Evolutionary conservation across 495 filamentous ascomycete genomes (phyloP).

Genomic region (Parmelia sp.): DNA sequence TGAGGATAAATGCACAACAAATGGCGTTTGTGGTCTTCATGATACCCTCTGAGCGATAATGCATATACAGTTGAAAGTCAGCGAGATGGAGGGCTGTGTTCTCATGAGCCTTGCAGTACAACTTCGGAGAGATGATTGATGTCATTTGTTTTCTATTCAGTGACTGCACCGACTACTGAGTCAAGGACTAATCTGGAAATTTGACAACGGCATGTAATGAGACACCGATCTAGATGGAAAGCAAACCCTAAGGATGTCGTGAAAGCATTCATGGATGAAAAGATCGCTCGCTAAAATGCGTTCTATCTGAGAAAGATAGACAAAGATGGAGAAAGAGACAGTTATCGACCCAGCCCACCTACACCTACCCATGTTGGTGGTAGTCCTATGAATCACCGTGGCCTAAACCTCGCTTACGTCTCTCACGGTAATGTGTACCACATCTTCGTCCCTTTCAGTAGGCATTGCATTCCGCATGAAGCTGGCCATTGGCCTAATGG

Average conservation of each 20-base stretch:
- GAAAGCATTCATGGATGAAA: neutral
- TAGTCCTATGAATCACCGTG: neutral
- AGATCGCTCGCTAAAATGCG: neutral
- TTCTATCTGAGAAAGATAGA: too few species aligned
- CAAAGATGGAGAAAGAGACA: neutral
- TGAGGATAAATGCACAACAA: neutral
- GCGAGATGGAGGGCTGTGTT: neutral
- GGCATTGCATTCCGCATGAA: conserved; percentile 22
- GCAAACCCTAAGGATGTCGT: neutral
- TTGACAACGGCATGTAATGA: too few species aligned
- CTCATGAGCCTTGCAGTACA: neutral
- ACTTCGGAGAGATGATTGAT: neutral
- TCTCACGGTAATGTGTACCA: conserved; percentile 20
- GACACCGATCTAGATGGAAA: neutral
- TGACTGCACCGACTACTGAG: neutral
- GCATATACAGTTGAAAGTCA: neutral
- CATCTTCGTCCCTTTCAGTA: conserved; percentile 15
- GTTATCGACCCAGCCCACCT: neutral
- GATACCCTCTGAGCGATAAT: conserved; percentile 5
- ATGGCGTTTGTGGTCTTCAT: conserved; percentile 1
- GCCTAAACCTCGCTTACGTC: conserved; percentile 7
- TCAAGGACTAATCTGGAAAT: neutral
- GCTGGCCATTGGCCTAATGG: conserved; percentile 28
- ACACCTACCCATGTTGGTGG: neutral
- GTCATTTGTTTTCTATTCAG: neutral